Base-by-base conservation (phyloP, 139 green algal genomes). In the Tetratostichococcus sp. region DNA sequence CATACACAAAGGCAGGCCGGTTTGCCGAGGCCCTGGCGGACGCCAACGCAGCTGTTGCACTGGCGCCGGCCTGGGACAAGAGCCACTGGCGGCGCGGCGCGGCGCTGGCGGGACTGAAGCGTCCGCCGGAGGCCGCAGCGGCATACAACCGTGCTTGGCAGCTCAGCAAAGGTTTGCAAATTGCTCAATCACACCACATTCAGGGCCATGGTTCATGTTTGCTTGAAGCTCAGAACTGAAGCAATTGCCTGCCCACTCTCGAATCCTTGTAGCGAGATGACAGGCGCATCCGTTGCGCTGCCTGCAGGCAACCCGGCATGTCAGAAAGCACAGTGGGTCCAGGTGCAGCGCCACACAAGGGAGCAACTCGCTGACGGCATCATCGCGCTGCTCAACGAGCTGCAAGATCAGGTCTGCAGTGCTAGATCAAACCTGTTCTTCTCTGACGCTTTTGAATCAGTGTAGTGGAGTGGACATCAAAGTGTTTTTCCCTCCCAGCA, bases 1-100 rank as follows among this genome's bases (percentile, higher is more conserved):
- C 84, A 0, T 77, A 79, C 58, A 21, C 17, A 31, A 84, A 78
- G 72, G 75, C 75, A 4, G n/a, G 33, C 35, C 69, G 75, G 4
- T 81, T 72, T 31, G 11, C 32, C 8, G 75, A 89, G 19, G 83
- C 84, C 0, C 67, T 88, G 66, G 34, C 25, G 14, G 82, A 88
- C 30, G 83, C 83, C 5, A 72, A 86, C 32, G n/a, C 30, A 1
- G 78, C 78, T 0, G 42, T 69, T 0, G 30, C 30, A 26, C 43
- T 74, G 11, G 65, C 30, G 3, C 79, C 83, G 1, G 32, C 6
- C 16, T 89, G 84, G 84, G 43, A 43, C 65, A 89, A 89, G 43
- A 79, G 43, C 19, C 73, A 88, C 71, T 89, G 75, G 76, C 58
- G 84, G 25, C 35, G 35, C 6, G 84, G 69, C 26, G 65, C 28